phyloP scores from a whole-genome alignment of 805 yeast genomes.

The Starmera quercuum region DNA sequence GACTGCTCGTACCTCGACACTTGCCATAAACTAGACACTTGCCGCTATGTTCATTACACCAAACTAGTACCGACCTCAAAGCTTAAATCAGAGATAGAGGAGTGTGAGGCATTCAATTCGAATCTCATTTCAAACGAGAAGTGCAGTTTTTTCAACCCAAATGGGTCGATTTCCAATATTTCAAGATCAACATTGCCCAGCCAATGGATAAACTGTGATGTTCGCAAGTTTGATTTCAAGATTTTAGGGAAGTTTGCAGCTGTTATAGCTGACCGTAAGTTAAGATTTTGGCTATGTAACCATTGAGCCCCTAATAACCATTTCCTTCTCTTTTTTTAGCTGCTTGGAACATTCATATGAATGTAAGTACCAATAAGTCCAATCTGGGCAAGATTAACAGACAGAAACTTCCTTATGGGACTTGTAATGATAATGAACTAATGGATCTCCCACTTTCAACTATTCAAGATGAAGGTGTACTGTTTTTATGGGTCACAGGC shows the following conservation, averaged over 20 bases:
- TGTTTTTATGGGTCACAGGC: conserved; percentile 92
- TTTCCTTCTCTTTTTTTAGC: no score
- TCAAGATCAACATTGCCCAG: conserved; percentile 38
- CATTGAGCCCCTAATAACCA: no score
- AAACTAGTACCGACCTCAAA: conserved; percentile 30
- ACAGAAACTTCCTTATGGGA: conserved; percentile 50
- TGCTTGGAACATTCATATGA: conserved; percentile 96
- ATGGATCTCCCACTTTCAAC: conserved; percentile 54
- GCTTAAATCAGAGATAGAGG: conserved; percentile 12
- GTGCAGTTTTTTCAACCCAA: conserved; percentile 24
- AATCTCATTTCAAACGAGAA: conserved; percentile 14
- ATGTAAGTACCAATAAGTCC: conserved; percentile 20
- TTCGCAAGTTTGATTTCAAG: conserved; percentile 61
- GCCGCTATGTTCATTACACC: conserved; percentile 76
- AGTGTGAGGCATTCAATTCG: conserved; percentile 16
- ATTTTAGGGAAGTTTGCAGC: conserved; percentile 76
- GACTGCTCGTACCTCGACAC: conserved; percentile 94
- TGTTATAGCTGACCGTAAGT: conserved; percentile 85
- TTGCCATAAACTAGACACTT: conserved; percentile 76
- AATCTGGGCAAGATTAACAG: background rate
- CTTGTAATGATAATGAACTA: conserved; percentile 72
- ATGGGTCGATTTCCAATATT: conserved; percentile 25
- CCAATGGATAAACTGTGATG: conserved; percentile 87
- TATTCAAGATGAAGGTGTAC: conserved; percentile 77
- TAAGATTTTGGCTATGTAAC: no score